A percentile compares a stretch with the other conserved stretches of the same genome.
These are phyloP conservation scores for Phlebopus sp. DNA, from an alignment of 1,284 basidiomycete species.

Conservation along the genomic window DNA sequence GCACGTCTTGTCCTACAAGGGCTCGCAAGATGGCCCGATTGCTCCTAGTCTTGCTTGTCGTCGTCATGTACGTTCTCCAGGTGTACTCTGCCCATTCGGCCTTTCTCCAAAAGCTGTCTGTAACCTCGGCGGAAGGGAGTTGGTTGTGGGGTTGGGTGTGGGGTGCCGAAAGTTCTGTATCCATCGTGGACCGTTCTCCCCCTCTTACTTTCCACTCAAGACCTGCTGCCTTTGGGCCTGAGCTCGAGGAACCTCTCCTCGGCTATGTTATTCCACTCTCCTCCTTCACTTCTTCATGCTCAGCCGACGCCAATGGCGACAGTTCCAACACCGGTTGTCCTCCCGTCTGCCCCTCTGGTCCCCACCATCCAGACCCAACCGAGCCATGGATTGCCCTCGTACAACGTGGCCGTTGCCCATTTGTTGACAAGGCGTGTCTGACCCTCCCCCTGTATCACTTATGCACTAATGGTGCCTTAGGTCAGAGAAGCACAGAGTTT, in stretches of 20 bases:
- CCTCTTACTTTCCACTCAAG: constrained; percentile 61
- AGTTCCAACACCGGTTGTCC: constrained; percentile 61
- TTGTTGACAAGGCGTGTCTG: constrained; percentile 70
- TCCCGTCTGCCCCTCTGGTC: constrained; percentile 53
- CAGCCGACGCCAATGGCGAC: constrained; percentile 16
- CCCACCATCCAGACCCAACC: constrained; percentile 49
- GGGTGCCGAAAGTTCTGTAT: constrained; percentile 76
- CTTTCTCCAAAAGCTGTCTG: constrained; percentile 26
- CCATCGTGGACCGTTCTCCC: constrained; percentile 70
- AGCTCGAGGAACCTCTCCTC: constrained; percentile 64
- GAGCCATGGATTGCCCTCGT: constrained; percentile 85
- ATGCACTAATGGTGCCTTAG: constrained; percentile 13
- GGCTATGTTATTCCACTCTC: constrained; percentile 78
- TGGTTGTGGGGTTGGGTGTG: constrained; percentile 66
- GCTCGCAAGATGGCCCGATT: constrained; percentile 12
- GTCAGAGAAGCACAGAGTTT: constrained; percentile 74
- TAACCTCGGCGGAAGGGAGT: constrained; percentile 41
- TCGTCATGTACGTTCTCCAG: constrained; percentile 7
- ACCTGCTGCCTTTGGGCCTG: constrained; percentile 71
- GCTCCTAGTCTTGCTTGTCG: constrained; percentile 4
- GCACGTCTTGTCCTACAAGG: constrained; percentile 1
- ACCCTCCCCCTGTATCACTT: background rate
- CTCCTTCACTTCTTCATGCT: constrained; percentile 61
- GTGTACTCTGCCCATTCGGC: constrained; percentile 2
- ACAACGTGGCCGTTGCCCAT: constrained; percentile 83